phyloP scores from a whole-genome alignment of 2,329 filamentous ascomycete species.

The Dactylellina haptotyla region DNA sequence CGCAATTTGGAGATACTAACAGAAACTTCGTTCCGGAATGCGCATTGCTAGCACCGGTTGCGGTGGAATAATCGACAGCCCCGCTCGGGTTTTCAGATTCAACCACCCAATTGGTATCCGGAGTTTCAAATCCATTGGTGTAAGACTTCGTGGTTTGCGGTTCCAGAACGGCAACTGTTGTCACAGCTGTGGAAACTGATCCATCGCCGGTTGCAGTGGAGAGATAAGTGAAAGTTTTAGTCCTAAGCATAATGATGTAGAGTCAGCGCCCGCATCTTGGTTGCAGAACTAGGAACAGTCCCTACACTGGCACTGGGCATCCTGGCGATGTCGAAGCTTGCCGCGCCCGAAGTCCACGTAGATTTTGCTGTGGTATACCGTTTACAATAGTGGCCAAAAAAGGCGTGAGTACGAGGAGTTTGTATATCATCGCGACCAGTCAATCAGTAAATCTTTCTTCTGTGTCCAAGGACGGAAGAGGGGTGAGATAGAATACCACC shows the following conservation, averaged over 20 bases:
- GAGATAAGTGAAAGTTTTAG: slow-evolving; percentile 27
- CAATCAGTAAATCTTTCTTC: neutral
- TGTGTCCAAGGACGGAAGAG: too few relatives aligned
- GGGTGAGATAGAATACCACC: neutral
- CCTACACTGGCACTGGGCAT: slow-evolving; percentile 21
- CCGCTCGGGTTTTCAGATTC: slow-evolving; percentile 13
- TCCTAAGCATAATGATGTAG: neutral
- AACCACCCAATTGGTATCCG: slow-evolving; percentile 17
- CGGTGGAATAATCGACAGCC: slow-evolving; percentile 15
- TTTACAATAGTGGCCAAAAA: neutral
- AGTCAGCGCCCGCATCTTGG: neutral
- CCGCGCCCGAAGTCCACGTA: neutral
- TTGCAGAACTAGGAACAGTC: neutral
- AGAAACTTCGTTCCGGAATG: slow-evolving; percentile 15
- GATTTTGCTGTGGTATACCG: slow-evolving; percentile 3
- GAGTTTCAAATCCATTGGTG: slow-evolving; percentile 20
- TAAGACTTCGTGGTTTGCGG: slow-evolving; percentile 19
- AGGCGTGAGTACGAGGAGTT: neutral
- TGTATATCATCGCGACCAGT: neutral
- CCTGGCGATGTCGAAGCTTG: neutral
- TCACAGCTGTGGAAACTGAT: slow-evolving; percentile 21
- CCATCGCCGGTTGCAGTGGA: slow-evolving; percentile 15
- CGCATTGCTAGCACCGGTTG: slow-evolving; percentile 5
- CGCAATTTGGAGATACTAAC: neutral
- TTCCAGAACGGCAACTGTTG: slow-evolving; percentile 18